These are phyloP conservation scores for Thielaviopsis populi DNA, from an alignment of 2,329 filamentous ascomycete genomes.

Conservation along the genomic window DNA sequence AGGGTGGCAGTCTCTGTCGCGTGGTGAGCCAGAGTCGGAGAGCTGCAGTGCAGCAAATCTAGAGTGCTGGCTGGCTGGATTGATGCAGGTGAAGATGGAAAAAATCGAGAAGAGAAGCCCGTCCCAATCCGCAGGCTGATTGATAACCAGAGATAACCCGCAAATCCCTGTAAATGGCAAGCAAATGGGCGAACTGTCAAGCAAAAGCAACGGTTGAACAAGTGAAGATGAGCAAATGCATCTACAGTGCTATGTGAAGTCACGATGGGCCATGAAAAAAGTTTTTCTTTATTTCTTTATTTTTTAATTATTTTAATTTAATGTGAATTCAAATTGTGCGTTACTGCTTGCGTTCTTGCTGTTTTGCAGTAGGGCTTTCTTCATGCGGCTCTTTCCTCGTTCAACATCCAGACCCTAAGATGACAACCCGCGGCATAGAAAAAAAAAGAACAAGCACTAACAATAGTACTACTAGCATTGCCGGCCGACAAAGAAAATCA, in stretches of 20 bases:
- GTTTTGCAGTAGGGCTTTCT: background rate
- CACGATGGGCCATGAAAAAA: background rate
- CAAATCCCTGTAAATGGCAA: background rate
- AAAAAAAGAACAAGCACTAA: background rate
- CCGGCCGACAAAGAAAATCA: background rate
- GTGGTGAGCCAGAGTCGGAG: background rate
- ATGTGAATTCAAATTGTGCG: background rate
- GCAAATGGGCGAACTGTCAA: background rate
- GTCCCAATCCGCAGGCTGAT: background rate
- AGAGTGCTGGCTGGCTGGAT: background rate
- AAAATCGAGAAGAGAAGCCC: background rate
- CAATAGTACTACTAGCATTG: background rate
- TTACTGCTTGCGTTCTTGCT: background rate
- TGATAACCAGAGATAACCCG: background rate
- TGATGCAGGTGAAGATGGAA: background rate
- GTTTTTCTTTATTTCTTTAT: background rate
- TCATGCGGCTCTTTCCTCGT: background rate
- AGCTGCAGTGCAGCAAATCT: background rate
- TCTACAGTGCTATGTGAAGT: background rate
- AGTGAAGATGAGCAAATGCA: background rate
- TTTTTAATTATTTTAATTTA: background rate
- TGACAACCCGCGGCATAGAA: background rate
- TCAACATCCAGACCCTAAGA: background rate
- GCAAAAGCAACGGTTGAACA: background rate
- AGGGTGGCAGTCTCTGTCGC: background rate